Evolutionary conservation across 768 basidiomycete genomes (phyloP).

Genomic region (Suillus variegatus): DNA sequence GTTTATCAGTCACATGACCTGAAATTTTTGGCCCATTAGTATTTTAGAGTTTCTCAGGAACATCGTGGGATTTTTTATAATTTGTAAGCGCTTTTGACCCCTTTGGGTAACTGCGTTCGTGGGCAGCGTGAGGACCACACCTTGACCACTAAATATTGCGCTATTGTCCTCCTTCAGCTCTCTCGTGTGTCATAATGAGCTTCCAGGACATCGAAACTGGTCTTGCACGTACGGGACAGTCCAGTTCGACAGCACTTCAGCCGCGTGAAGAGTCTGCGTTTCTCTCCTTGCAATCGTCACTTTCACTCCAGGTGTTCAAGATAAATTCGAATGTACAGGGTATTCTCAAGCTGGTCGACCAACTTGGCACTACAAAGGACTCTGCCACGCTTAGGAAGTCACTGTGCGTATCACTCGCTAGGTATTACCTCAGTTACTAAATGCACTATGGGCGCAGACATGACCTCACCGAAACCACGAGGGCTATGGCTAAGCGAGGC

Average conservation of each 20-base stretch:
- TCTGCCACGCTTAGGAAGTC: conserved; percentile 78
- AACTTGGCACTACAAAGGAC: conserved; percentile 85
- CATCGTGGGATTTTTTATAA: background rate
- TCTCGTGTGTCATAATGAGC: conserved; percentile 38
- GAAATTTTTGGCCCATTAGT: too few species aligned
- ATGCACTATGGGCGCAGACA: conserved; percentile 52
- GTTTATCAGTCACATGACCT: too few species aligned
- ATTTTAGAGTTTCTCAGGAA: too few species aligned
- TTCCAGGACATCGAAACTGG: conserved; percentile 55
- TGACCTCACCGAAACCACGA: conserved; percentile 91
- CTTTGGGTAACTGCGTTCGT: background rate
- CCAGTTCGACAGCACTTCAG: conserved; percentile 33
- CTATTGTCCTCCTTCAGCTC: background rate
- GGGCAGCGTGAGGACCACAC: background rate
- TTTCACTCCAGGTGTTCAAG: conserved; percentile 96
- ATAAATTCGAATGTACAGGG: conserved; percentile 97
- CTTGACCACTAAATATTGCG: background rate
- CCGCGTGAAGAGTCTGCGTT: conserved; percentile 74
- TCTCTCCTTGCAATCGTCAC: conserved; percentile 69
- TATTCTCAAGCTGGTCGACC: conserved; percentile 94
- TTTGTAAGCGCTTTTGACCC: background rate
- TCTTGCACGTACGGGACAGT: conserved; percentile 30
- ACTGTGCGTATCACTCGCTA: conserved; percentile 55
- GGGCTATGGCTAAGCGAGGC: conserved; percentile 92
- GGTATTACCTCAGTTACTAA: conserved; percentile 7